These are phyloP conservation scores for Beta macrorhiza DNA, from an alignment of 179 eudicot species.

Conservation along the genomic window DNA sequence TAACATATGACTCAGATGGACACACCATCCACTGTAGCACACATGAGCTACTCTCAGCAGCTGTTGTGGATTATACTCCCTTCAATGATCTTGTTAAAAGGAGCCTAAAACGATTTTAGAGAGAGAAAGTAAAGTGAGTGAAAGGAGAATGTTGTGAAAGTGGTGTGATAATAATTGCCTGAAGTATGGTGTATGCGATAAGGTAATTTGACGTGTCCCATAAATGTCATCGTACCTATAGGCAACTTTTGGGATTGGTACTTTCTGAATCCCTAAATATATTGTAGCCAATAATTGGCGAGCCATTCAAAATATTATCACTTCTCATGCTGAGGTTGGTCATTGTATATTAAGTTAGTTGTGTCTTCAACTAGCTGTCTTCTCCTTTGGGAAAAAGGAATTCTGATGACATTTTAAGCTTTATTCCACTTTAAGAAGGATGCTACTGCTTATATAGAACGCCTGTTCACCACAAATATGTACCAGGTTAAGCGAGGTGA, in stretches of 20 bases:
- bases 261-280: neutral
- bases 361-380: neutral
- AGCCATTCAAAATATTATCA: neutral
- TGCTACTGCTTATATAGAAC: neutral
- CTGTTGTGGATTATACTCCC: neutral
- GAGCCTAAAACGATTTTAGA: neutral
- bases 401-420: neutral
- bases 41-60: neutral
- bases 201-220: neutral
- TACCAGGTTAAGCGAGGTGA: neutral
- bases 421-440: neutral
- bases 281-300: too few species aligned
- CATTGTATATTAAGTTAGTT: neutral
- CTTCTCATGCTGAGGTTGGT: neutral
- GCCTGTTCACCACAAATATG: neutral
- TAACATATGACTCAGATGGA: neutral
- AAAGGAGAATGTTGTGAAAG: neutral
- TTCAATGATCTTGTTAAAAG: neutral
- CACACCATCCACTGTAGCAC: neutral
- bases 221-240: neutral
- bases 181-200: neutral
- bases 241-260: too few species aligned
- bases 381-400: neutral
- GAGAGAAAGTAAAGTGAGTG: neutral
- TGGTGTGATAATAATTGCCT: neutral